Base-by-base conservation (phyloP, 2,329 filamentous ascomycete genomes). In the Xylariales sp. region DNA sequence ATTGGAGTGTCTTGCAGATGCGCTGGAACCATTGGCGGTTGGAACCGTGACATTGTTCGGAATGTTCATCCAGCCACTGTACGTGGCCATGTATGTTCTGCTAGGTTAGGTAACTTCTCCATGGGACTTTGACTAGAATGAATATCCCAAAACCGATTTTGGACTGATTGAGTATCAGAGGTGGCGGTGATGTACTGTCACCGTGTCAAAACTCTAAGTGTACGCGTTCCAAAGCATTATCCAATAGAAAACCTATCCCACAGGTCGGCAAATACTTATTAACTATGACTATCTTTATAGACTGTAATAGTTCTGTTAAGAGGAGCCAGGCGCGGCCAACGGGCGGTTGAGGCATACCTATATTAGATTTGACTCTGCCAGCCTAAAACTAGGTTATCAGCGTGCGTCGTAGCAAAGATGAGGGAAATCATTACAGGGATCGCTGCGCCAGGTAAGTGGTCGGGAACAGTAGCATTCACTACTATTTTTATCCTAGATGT, bases 21-120 rank as follows among this genome's bases (percentile, higher is more conserved):
- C 57, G 49, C 50, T 68, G 68, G 53, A 68, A 70, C 65, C 49
- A 62, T 68, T 68, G 43, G 32, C 55, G 65, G 46, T 61, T 56
- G 50, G 52, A 12, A 63, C 55, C 23, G 46, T 62, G 43, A 58
- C 60, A 58, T 53, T 43, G 34, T 64, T 50, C 52, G 41, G 41
- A 34, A 62, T 7, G 10, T 36, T 12, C 46, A 52, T 41, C 32
- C 46, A 49, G 16, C 23, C 41, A 46, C 41, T 39, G 36, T 39
- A 43, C 16, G 28, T 39, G 12, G 5, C 23, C 23, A 23, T 23
- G 23, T 23, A 23, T 23, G 23, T 23, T 23, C 23, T 23, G 23
- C 23, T 23, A 23, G 45, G 39, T 41, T 32, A 30, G 46, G 50
- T 4, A n/a, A 14, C 62, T 18, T 59, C 50, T 50, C 36, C n/a